Base-by-base conservation (phyloP, 2,329 filamentous ascomycete species). In the Aspergillus oerlinghausenensis region DNA sequence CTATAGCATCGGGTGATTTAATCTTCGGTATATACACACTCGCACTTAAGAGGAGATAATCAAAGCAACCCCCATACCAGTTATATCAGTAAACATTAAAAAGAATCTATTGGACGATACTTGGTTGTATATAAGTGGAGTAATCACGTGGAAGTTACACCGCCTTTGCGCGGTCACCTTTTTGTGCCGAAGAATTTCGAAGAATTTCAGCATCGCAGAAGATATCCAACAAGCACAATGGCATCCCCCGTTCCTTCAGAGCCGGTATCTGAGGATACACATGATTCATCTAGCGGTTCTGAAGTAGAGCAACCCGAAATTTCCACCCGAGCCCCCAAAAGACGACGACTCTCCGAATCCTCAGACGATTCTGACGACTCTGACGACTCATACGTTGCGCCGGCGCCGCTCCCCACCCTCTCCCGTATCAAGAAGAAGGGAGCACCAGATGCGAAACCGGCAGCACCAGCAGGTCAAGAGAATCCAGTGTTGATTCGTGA, bases 371-470 rank as follows among this genome's bases (percentile, higher is more conserved):
- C 21, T 23, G 21, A 23, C 21, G 70, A 73, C 55, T 72, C 73
- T 5, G 62, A 65, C 55, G 70, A 73, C 55, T 69, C 65, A 9
- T 69, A 70, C 51, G 67, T 68, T 56, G 70, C 70, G 7, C 66
- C 68, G 42, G 62, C 67, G 49, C 72, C 72, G 53, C 65, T 76
- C 51, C 71, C 73, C 55, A 68, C 70, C 1, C 63, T 75, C 40
- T 75, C 74, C 19, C 73, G 74, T 56, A 76, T 77, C 55, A 77
- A 73, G 55, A 76, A 74, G 65, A 75, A 76, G 54, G 57, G 63
- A 9, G 54, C 63, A 32, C 60, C 57, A 5, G 56, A 62, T 8
- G 64, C 63, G 17, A 63, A 64, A 21, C 42, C 60, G 17, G 55
- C 58, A 9, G 29, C 52, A 8, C 35, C 55, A 3, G 45, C 57